Evolutionary conservation across 257 asterid species (phyloP), one percentile per base, ranked within the genome.

Genomic region (Solanum clarkiae): DNA sequence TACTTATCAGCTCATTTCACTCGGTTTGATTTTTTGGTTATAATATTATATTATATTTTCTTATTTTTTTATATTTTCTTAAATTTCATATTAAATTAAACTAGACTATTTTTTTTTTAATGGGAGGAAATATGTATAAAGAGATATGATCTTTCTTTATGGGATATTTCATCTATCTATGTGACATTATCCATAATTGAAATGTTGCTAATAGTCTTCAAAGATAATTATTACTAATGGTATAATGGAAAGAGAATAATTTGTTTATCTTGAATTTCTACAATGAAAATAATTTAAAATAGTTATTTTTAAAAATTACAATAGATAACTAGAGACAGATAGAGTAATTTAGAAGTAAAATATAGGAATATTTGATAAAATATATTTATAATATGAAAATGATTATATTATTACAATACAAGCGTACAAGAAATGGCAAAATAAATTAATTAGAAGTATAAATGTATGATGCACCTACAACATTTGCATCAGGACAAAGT

Each of bases 371-470:
- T 22, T 69, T 40, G 59, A 29, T 22, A 24, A 22, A 24, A 69
- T 80, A 15, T 84, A 84, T 80, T 20, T 86, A 86, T 84, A 79
- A 40, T 60, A 84, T 17, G 2, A 70, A 80, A 47, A n/a, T 42
- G 83, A 83, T 84, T 72, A 65, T 44, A 83, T 84, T 44, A 84
- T 85, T 89, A 92, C 93, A 88, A 84, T 88, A 92, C 94, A 88
- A 83, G 26, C 22, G 45, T 60, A 56, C 75, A 49, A 29, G 8
- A 45, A 24, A 53, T n/a, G 20, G 62, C 26, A 85, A 55, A 77
- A 10, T 3, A 36, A 20, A 20, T 9, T n/a, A n/a, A 22, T 22
- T 24, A 63, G 71, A 63, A 68, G 75, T 68, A 68, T 68, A 17
- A 16, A 60, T 66, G n/a, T 13, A 32, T 22, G 9, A 53, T 2